Conservation (phyloP, 371 early-diverging fungal species). For the Massospora cicadina region DNA sequence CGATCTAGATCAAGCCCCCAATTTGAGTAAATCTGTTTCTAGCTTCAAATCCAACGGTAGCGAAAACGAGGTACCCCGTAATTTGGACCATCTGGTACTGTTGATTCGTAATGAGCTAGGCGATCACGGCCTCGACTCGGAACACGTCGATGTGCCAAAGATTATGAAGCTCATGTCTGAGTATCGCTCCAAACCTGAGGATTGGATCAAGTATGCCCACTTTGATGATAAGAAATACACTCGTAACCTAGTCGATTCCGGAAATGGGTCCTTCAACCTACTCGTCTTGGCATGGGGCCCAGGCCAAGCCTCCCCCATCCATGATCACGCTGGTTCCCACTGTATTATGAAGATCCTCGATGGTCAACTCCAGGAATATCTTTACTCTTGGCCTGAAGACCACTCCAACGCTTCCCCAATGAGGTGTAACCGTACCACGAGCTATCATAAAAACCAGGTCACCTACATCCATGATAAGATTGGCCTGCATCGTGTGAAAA, state of each 20-base stretch:
- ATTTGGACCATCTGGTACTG: slow-evolving; percentile 24
- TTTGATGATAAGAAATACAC: slow-evolving; percentile 66
- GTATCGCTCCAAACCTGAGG: slow-evolving; percentile 37
- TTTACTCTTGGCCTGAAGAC: slow-evolving; percentile 53
- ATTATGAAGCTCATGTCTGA: slow-evolving; percentile 40
- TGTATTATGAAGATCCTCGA: slow-evolving; percentile 86
- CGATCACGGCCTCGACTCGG: slow-evolving; percentile 31
- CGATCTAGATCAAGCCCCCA: background rate
- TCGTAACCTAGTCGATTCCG: slow-evolving; percentile 76
- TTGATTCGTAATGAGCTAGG: slow-evolving; percentile 28
- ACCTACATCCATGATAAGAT: slow-evolving; percentile 82
- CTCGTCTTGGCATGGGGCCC: slow-evolving; percentile 81
- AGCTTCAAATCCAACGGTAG: background rate
- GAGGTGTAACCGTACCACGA: slow-evolving; percentile 24
- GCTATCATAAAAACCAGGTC: slow-evolving; percentile 39
- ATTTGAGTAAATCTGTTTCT: background rate
- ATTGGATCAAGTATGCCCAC: slow-evolving; percentile 61
- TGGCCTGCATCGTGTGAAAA: slow-evolving; percentile 74
- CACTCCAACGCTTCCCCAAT: slow-evolving; percentile 17
- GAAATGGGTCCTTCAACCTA: slow-evolving; percentile 85
- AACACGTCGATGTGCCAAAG: slow-evolving; percentile 32
- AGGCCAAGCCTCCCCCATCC: slow-evolving; percentile 50
- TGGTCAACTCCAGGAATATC: slow-evolving; percentile 63
- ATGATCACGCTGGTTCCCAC: slow-evolving; percentile 84
- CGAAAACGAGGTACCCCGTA: slow-evolving; percentile 13